These are phyloP conservation scores for Viola pubescens DNA, from an alignment of 441 rosid species.

Conservation along the genomic window DNA sequence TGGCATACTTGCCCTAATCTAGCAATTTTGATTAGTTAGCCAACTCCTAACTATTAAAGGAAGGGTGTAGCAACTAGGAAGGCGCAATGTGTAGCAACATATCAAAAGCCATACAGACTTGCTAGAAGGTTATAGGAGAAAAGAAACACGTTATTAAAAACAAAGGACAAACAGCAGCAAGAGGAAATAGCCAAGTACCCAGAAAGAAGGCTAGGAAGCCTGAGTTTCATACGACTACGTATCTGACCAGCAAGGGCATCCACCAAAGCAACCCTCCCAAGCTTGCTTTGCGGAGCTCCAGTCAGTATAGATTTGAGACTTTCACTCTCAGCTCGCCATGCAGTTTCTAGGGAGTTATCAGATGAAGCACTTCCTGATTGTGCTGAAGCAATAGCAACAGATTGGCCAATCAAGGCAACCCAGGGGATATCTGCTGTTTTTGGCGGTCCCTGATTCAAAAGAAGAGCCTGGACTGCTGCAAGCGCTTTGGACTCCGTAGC, in stretches of 20 bases:
- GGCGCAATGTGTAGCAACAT: not conserved
- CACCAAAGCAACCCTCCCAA: slow-evolving; percentile 85
- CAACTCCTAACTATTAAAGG: no score
- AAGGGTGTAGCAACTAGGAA: not conserved
- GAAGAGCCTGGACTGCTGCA: slow-evolving; percentile 87
- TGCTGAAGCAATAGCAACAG: slow-evolving; percentile 80
- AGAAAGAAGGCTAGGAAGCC: slow-evolving; percentile 85
- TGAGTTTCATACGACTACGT: slow-evolving; percentile 76
- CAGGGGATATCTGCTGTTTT: slow-evolving; percentile 86
- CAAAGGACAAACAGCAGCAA: slow-evolving; percentile 5
- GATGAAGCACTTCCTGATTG: slow-evolving; percentile 60
- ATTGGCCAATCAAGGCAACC: slow-evolving; percentile 95
- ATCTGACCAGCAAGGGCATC: slow-evolving; percentile 82
- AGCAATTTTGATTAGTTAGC: not conserved
- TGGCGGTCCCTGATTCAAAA: slow-evolving; percentile 79
- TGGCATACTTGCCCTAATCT: slow-evolving; percentile 4
- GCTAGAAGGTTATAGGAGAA: not conserved
- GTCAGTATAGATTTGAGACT: slow-evolving; percentile 73
- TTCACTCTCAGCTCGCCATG: slow-evolving; percentile 95
- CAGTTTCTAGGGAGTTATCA: slow-evolving; percentile 89
- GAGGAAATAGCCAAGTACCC: slow-evolving; percentile 45
- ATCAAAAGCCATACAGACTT: no score
- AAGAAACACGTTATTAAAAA: not conserved
- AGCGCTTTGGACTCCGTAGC: slow-evolving; percentile 79
- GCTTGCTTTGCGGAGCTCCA: slow-evolving; percentile 82